Evolutionary conservation across 805 yeast species (phyloP).

Genomic region (Ogataea trehalophila): DNA sequence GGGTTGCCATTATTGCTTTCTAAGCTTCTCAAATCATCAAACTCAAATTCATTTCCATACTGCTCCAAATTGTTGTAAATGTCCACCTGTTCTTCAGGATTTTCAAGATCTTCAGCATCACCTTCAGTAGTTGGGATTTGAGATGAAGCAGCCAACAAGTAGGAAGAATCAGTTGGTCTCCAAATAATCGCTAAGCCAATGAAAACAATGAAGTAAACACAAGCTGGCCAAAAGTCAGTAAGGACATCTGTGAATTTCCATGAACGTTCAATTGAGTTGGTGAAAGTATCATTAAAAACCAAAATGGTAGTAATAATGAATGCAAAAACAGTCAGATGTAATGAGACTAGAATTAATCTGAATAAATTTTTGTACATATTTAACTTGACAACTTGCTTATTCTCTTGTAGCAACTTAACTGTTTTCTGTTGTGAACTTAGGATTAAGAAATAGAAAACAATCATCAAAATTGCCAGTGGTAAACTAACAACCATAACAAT

Average conservation of each 20-base stretch:
- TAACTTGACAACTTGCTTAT: constrained; percentile 88
- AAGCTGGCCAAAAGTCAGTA: constrained; percentile 92
- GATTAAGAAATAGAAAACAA: constrained; percentile 69
- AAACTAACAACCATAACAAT: constrained; percentile 51
- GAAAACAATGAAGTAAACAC: constrained; percentile 80
- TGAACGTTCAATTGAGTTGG: constrained; percentile 74
- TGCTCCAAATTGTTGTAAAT: constrained; percentile 27
- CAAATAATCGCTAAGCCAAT: constrained; percentile 82
- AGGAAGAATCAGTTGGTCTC: constrained; percentile 96
- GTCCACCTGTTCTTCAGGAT: constrained; percentile 20
- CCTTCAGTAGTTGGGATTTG: constrained; percentile 62
- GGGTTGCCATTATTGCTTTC: constrained; percentile 35
- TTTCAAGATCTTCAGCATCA: constrained; percentile 42
- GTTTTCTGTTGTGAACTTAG: constrained; percentile 72
- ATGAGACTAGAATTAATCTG: constrained; percentile 66
- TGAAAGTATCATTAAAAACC: constrained; percentile 65
- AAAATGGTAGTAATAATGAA: constrained; percentile 65
- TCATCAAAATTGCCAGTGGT: constrained; percentile 68
- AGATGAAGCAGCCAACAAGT: constrained; percentile 89
- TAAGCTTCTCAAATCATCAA: constrained; percentile 51
- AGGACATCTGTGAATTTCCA: constrained; percentile 92
- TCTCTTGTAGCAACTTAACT: constrained; percentile 65
- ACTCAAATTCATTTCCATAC: constrained; percentile 52
- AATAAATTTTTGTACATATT: constrained; percentile 79
- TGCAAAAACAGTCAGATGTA: constrained; percentile 67